Evolutionary conservation across 257 asterid species (phyloP), one percentile per base, ranked within the genome.

Genomic region (Petunia secreta): DNA sequence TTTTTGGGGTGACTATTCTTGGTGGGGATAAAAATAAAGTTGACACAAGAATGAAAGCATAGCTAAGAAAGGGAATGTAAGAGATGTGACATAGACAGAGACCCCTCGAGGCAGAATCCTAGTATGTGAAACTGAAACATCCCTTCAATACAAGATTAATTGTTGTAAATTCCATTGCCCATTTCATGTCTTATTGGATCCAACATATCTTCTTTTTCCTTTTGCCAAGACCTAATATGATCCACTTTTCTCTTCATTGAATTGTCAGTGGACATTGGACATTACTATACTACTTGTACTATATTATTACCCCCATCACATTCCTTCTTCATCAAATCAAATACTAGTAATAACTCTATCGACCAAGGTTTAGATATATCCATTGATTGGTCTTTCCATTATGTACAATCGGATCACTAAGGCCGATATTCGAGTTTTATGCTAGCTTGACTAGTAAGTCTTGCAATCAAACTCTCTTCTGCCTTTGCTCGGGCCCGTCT

Each of bases 71-170:
- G 73, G 83, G 83, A 84, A 86, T 79, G 81, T 79, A 86, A 82
- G 48, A 83, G 83, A 80, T 39, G 57, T 74, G 80, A 78, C 64
- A 41, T 59, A 80, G 86, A 83, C 75, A 84, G 79, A 87, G 82
- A 86, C 85, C 74, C 46, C 66, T 48, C 85, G 53, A 77, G 54
- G 54, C 71, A 76, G 82, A 79, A 67, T 34, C 91, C 78, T 11
- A 86, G 44, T 84, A 79, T 15, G 91, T 87, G 97, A 87, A 86
- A 89, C 80, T 87, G 97, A 87, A 86, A 89, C 80, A 4, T 83
- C 71, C 85, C 80, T 50, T 63, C 5, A 5, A 11, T 71, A 57
- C 63, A 85, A 83, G 92, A 89, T 25, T 25, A 25, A 89, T 91
- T 89, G 87, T 87, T 67, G 84, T 36, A 69, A 13, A 37, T 81